These are phyloP conservation scores for Petrea volubilis DNA, from an alignment of 257 asterid genomes.

Conservation along the genomic window DNA sequence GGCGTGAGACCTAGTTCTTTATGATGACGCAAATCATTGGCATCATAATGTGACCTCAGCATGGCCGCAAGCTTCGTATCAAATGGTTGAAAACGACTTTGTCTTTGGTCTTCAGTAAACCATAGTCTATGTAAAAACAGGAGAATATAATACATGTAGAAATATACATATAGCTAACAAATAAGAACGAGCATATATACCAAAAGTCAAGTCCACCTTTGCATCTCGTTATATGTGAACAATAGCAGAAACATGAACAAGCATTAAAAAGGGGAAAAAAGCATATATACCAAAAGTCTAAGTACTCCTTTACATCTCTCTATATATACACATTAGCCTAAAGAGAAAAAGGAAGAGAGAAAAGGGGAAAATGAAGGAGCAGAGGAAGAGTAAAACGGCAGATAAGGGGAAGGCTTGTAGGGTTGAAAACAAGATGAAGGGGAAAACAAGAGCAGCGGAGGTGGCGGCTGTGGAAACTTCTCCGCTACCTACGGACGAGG, in stretches of 20 bases:
- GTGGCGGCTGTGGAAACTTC: constrained; percentile 6
- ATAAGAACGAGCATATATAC: constrained; percentile 7
- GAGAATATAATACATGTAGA: no score
- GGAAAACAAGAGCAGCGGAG: background rate
- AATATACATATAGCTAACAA: no score
- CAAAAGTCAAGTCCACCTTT: constrained; percentile 28
- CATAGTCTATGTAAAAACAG: no score
- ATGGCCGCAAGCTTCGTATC: no score
- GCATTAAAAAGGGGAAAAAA: no score
- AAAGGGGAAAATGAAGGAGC: constrained; percentile 19
- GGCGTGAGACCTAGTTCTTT: no score
- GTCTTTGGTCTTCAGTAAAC: no score
- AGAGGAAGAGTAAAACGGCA: constrained; percentile 30
- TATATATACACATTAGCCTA: background rate
- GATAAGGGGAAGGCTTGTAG: constrained; percentile 17
- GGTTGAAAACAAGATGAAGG: background rate
- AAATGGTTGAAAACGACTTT: no score
- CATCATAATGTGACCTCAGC: no score
- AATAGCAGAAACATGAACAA: no score
- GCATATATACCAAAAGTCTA: constrained; percentile 21
- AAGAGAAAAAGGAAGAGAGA: constrained; percentile 3
- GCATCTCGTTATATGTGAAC: background rate
- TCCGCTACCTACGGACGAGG: constrained; percentile 45
- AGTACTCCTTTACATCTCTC: background rate
- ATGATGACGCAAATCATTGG: no score